phyloP scores from a whole-genome alignment of 768 basidiomycete species.

The Russula ochroleuca region DNA sequence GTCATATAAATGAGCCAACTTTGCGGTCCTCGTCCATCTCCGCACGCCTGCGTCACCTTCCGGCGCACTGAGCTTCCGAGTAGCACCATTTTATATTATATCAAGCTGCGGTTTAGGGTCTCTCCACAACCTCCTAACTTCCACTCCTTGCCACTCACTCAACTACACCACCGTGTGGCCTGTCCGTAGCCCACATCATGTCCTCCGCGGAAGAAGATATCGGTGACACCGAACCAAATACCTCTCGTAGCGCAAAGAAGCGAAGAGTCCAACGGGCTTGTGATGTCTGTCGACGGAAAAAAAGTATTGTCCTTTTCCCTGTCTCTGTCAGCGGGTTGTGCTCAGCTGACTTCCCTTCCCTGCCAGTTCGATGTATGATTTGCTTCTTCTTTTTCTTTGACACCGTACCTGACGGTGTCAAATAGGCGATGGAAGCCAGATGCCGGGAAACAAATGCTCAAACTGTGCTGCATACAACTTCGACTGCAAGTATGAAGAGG shows the following conservation, averaged over 20 bases:
- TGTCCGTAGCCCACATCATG: conserved; percentile 35
- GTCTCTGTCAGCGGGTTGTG: conserved; percentile 6
- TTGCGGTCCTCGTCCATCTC: background rate
- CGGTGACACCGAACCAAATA: conserved; percentile 42
- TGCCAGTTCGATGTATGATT: conserved; percentile 58
- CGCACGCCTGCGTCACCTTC: conserved; percentile 11
- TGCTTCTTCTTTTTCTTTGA: background rate
- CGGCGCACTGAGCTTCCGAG: conserved; percentile 2
- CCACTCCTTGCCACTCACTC: background rate
- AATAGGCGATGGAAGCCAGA: conserved; percentile 65
- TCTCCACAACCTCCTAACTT: background rate
- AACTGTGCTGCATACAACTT: conserved; percentile 56
- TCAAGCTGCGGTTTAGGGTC: conserved; percentile 16
- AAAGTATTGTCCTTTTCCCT: conserved; percentile 48
- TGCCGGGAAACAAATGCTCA: conserved; percentile 57
- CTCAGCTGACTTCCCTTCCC: conserved; percentile 14
- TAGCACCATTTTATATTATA: background rate
- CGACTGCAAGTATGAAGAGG: conserved; percentile 66
- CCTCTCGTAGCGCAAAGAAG: conserved; percentile 51
- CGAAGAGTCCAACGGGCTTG: conserved; percentile 73
- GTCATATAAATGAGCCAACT: background rate
- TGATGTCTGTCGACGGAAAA: conserved; percentile 79
- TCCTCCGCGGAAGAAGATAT: conserved; percentile 66
- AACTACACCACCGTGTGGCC: background rate
- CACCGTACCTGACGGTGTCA: background rate